A percentile compares a stretch with the other conserved stretches of the same genome.
These are phyloP conservation scores for Colletotrichum higginsianum DNA, from an alignment of 2,329 filamentous ascomycete genomes.

Conservation along the genomic window DNA sequence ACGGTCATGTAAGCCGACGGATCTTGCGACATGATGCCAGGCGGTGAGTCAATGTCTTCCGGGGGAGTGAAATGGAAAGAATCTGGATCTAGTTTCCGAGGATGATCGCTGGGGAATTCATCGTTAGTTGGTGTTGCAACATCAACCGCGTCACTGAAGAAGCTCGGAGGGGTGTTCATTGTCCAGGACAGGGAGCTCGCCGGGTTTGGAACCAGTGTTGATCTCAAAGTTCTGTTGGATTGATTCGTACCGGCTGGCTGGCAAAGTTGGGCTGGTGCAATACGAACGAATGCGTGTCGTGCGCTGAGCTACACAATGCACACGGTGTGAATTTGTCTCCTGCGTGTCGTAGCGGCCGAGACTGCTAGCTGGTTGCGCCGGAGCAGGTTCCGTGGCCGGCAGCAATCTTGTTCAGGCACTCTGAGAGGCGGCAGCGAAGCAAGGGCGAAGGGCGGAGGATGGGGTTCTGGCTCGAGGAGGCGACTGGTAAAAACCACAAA, in stretches of 20 bases:
- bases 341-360: not conserved
- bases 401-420: not conserved
- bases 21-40: conserved; percentile 22
- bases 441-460: not conserved
- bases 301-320: conserved; percentile 15
- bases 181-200: conserved; percentile 8
- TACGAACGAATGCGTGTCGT: not conserved
- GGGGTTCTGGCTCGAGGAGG: no score
- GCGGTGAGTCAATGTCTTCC: conserved; percentile 23
- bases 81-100: conserved; percentile 27
- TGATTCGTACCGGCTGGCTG: not conserved
- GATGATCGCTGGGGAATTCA: conserved; percentile 40
- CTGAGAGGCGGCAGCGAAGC: not conserved
- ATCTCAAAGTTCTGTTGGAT: not conserved
- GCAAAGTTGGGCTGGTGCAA: conserved; percentile 4
- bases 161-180: conserved; percentile 42
- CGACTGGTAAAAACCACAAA: not conserved
- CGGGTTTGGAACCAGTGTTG: not conserved
- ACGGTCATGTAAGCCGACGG: conserved; percentile 32
- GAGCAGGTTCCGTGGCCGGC: no score
- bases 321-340: not conserved
- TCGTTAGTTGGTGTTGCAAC: conserved; percentile 40
- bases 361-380: not conserved
- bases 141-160: conserved; percentile 42
- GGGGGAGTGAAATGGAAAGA: conserved; percentile 9